These are phyloP conservation scores for Aspergillus fijiensis DNA, from an alignment of 2,329 filamentous ascomycete genomes.

Conservation along the genomic window DNA sequence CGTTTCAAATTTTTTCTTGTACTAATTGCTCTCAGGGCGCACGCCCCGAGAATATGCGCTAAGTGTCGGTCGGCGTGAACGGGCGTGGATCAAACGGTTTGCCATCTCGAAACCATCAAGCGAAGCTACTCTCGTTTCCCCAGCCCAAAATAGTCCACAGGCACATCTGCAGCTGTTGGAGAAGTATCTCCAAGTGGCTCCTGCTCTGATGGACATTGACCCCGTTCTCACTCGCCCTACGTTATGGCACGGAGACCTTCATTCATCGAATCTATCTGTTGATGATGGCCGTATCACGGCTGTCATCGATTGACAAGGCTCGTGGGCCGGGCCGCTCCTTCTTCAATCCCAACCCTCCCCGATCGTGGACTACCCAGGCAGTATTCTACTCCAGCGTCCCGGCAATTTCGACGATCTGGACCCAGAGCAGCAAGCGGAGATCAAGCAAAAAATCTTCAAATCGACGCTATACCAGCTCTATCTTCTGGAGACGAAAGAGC, in stretches of 20 bases:
- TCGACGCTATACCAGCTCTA: conserved; percentile 24
- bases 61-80: conserved; percentile 33
- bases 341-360: conserved; percentile 21
- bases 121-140: conserved; percentile 22
- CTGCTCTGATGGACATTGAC: conserved; percentile 29
- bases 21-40: conserved; percentile 26
- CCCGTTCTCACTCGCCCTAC: conserved; percentile 24
- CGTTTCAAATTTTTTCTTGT: not conserved
- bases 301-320: conserved; percentile 46
- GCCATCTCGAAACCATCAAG: conserved; percentile 22
- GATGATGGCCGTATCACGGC: conserved; percentile 33
- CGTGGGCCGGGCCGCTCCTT: conserved; percentile 29
- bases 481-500: conserved; percentile 17
- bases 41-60: not conserved
- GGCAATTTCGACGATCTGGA: conserved; percentile 23
- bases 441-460: conserved; percentile 19
- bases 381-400: conserved; percentile 22
- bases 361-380: conserved; percentile 26
- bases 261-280: conserved; percentile 43
- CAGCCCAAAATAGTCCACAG: conserved; percentile 26
- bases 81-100: conserved; percentile 34
- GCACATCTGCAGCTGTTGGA: conserved; percentile 34
- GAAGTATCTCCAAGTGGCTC: conserved; percentile 32
- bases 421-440: conserved; percentile 10
- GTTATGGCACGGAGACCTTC: conserved; percentile 44